phyloP scores from a whole-genome alignment of 768 basidiomycete genomes.

The Boletus subparvulus region DNA sequence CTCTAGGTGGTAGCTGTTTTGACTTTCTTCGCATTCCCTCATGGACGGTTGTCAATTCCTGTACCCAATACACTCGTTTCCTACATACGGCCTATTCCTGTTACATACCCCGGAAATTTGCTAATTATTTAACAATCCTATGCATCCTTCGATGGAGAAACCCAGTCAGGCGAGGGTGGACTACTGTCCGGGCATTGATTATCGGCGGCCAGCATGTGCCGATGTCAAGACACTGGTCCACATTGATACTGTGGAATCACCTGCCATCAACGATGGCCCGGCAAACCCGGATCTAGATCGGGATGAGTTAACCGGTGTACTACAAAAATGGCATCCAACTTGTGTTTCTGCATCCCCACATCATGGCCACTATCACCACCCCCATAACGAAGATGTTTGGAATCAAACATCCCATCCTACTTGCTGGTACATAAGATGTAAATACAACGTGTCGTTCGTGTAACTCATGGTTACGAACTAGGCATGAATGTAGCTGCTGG shows the following conservation, averaged over 20 bases:
- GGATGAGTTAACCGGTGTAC: not conserved
- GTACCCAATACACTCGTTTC: slow-evolving; percentile 33
- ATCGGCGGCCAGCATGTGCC: not conserved
- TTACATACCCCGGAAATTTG: slow-evolving; percentile 28
- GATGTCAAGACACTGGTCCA: not conserved
- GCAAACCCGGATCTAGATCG: not conserved
- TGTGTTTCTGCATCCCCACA: not conserved
- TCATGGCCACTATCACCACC: slow-evolving; percentile 63
- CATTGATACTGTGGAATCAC: not conserved
- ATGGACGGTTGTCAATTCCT: slow-evolving; percentile 32
- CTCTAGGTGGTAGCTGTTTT: not conserved
- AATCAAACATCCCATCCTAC: slow-evolving; percentile 84
- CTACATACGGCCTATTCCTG: slow-evolving; percentile 23
- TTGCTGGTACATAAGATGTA: slow-evolving; percentile 55
- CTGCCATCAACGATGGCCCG: not conserved
- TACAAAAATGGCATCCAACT: too few relatives aligned
- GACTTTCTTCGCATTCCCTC: slow-evolving; percentile 5
- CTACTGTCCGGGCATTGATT: too few relatives aligned
- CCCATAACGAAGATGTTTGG: slow-evolving; percentile 88
- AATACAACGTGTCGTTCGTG: slow-evolving; percentile 37
- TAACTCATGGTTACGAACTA: slow-evolving; percentile 18
- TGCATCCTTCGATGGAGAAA: not conserved
- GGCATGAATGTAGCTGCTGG: slow-evolving; percentile 70
- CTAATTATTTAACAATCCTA: slow-evolving; percentile 13
- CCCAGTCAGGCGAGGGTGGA: too few relatives aligned